phyloP scores from a whole-genome alignment of 768 basidiomycete species.

The Crassisporium funariophilum region DNA sequence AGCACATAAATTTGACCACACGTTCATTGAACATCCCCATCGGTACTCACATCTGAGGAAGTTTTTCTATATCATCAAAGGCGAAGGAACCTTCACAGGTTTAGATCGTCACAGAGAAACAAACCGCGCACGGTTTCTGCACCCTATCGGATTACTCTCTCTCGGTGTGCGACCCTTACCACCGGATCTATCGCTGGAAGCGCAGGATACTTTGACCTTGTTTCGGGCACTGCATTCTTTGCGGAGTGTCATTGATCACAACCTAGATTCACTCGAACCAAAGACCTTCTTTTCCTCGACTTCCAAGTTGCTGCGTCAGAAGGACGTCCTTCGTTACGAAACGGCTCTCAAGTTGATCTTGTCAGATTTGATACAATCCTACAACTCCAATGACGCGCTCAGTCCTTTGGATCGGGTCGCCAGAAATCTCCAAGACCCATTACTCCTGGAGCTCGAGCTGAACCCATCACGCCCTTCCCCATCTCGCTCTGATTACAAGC shows the following conservation, averaged over 20 bases:
- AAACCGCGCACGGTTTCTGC: constrained; percentile 52
- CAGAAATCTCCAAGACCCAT: constrained; percentile 38
- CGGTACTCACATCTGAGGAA: constrained; percentile 78
- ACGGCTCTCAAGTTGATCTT: constrained; percentile 48
- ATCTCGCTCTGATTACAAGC: constrained; percentile 27
- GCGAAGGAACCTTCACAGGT: constrained; percentile 34
- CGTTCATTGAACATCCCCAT: constrained; percentile 63
- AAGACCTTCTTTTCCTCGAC: constrained; percentile 42
- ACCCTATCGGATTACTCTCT: constrained; percentile 63
- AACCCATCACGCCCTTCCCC: constrained; percentile 36
- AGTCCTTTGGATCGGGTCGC: constrained; percentile 43
- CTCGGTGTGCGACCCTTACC: constrained; percentile 55
- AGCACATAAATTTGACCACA: constrained; percentile 59
- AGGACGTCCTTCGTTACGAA: constrained; percentile 65
- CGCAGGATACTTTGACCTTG: constrained; percentile 54
- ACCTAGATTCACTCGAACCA: constrained; percentile 42
- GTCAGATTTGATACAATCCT: constrained; percentile 34
- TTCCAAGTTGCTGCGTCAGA: constrained; percentile 49
- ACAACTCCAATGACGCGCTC: constrained; percentile 33
- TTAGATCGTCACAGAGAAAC: constrained; percentile 40
- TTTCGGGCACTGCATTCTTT: constrained; percentile 43
- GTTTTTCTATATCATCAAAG: constrained; percentile 49
- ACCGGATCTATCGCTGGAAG: constrained; percentile 64
- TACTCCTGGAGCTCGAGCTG: constrained; percentile 14
- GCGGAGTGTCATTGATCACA: constrained; percentile 11